Evolutionary conservation across 176 grass and related monocot genomes (phyloP), one percentile per base, ranked within the genome.

Genomic region (Rhynchospora breviuscula): DNA sequence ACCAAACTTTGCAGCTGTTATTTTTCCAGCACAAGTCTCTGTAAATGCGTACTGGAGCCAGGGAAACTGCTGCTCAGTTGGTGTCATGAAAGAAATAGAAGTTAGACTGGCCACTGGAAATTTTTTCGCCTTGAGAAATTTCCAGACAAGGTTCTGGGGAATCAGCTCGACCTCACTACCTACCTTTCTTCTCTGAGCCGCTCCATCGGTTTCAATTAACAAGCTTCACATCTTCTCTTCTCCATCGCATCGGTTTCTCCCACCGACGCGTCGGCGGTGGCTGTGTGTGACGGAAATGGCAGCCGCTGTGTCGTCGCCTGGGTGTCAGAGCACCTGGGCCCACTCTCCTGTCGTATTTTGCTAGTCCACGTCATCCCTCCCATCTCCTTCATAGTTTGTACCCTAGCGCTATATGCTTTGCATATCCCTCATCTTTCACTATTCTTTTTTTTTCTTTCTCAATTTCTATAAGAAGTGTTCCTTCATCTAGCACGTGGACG

Each of bases 281-380:
- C 87, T 10, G 92, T 94, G 67, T 59, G 88, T 71, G 52, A 87
- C 80, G 84, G 84, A 67, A 85, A 88, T 59, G 78, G 84, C 0
- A 98, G 93, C 83, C 86, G 91, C 70, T 91, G 93, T 4, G 91
- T 89, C 0, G 91, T 78, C 43, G 43, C 89, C 51, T 99, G 96
- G 96, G 96, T 86, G 1, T 88, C 83, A 14, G 85, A 86, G 21
- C 86, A 81, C 88, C 84, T 98, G 15, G 40, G 62, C 25, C 66
- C 72, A 8, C 64, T 44, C 0, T 85, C 79, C 29, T 89, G 59
- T 61, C 66, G 85, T 79, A 70, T 99, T 26, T 25, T 85, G 83
- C 91, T 99, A 77, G 79, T 98, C 64, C 93, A 98, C 82, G 86
- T 98, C 77, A 91, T 95, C 63, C 91, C 88, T 58, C 60, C 81